Base-by-base conservation (phyloP, 2,329 filamentous ascomycete species). In the Pseudocercospora crystallina region DNA sequence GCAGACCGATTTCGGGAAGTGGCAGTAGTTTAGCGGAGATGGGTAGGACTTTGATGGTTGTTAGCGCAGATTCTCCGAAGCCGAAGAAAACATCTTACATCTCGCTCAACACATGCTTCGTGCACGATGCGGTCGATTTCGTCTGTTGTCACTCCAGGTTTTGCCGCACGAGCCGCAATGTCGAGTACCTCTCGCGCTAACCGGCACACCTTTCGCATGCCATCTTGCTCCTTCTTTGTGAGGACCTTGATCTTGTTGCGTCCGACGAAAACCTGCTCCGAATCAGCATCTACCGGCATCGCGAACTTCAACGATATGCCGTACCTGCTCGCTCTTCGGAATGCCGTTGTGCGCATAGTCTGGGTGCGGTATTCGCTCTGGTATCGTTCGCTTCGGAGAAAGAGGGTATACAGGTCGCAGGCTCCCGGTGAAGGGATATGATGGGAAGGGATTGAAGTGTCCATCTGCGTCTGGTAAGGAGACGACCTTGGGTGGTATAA, bases 1-100 rank as follows among this genome's bases (percentile, higher is more conserved):
- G 74, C 94, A 99, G 56, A 96, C 89, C 0, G 94, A 99, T 76
- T 99, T 99, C 59, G 94, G 94, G 74, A 97, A 99, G 71, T 91
- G 80, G 76, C 89, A 88, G 75, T 97, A 97, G 76, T 96, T 96
- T 31, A 97, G 77, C 1, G 92, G 90, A 1, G 92, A 96, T 0
- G 92, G 92, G 69, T 97, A 97, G 8, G 90, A 88, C 91, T 96
- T 56, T 39, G 44, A 49, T 38, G 49, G 43, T 13, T 37, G 34
- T 61, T 49, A 61, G 56, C 33, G 36, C 12, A 26, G 17, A 26
- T 36, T 8, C 10, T 38, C 5, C 13, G 13, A 29, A 26, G 5
- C 13, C 11, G 30, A 9, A 40, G 3, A 26, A 7, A 14, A 40
- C 5, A 33, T 70, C 87, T 74, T 74, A 96, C 92, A 61, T 96